Evolutionary conservation across 2,329 filamentous ascomycete species (phyloP).

Genomic region (Tolypocladium tropicale): DNA sequence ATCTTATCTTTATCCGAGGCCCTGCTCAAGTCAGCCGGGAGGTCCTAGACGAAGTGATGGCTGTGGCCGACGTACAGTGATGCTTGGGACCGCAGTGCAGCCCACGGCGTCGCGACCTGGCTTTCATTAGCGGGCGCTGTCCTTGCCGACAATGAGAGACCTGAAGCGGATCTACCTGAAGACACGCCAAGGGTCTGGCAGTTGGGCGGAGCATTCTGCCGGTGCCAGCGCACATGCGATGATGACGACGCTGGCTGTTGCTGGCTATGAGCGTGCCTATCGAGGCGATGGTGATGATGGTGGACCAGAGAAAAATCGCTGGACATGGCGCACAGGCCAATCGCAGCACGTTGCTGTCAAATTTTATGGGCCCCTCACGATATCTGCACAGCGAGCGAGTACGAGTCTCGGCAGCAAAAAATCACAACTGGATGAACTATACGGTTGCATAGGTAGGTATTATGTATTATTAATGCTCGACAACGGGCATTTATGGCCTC

Average conservation of each 20-base stretch:
- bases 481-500: neutral
- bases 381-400: neutral
- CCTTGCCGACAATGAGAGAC: neutral
- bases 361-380: neutral
- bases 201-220: constrained; percentile 19
- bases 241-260: neutral
- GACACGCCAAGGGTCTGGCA: constrained; percentile 12
- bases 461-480: neutral
- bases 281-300: constrained; percentile 3
- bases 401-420: too few species aligned
- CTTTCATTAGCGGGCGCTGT: neutral
- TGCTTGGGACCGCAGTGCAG: neutral
- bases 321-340: neutral
- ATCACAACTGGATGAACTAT: too few species aligned
- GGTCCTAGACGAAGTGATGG: too few species aligned
- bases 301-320: neutral
- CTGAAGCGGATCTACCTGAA: constrained; percentile 10
- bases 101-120: constrained; percentile 2
- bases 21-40: neutral
- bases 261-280: neutral
- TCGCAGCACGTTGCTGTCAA: neutral
- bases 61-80: neutral
- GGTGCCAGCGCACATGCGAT: constrained; percentile 7
- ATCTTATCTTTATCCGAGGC: neutral
- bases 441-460: neutral